Base-by-base conservation (phyloP, 1,139 yeast genomes). In the Suhomyces bokatorum region DNA sequence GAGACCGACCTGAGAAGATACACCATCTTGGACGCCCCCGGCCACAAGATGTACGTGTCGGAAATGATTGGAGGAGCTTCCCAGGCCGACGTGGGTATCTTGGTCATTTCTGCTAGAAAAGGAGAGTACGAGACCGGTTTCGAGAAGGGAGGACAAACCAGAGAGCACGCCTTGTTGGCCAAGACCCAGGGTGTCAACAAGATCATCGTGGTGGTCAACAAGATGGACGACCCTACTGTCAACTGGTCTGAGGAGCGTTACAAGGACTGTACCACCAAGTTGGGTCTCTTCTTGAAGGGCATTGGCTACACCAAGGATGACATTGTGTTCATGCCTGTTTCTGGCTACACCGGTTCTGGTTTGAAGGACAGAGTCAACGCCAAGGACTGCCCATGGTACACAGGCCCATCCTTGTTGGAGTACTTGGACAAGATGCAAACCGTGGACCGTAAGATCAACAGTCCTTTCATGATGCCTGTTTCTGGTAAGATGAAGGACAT, bases 21-120 rank as follows among this genome's bases (percentile, higher is more conserved):
- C 75, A 91, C 99, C 39, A 90, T 93, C 58, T 81, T 93, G 67
- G 99, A 93, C 70, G 99, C 99, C 8, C 99, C 99, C 53, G 99
- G 99, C 40, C 99, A 93, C 76, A 93, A 93, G 74, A 87, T 93
- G 88, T 93, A 93, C 65, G 97, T 93, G 53, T 89, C 97, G 45
- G 96, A 91, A 69, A 93, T 93, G 99, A 95, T 95, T 77, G 98
- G 98, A 60, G 99, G 99, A 69, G 99, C 99, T 11, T 90, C 99
- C 35, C 99, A 93, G 75, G 99, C 98, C 42, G 99, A 93, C 71
- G 93, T 93, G 52, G 99, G 98, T 70, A 83, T 93, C 57, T 81
- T 93, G 65, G 98, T 93, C 47, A 93, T 93, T 59, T 88, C 96
- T 56, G 98, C 98, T 50, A 88, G 99, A 80, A 90, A 90, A 74